Conservation (phyloP, 75 land plant species). For the Pinus albicaulis region DNA sequence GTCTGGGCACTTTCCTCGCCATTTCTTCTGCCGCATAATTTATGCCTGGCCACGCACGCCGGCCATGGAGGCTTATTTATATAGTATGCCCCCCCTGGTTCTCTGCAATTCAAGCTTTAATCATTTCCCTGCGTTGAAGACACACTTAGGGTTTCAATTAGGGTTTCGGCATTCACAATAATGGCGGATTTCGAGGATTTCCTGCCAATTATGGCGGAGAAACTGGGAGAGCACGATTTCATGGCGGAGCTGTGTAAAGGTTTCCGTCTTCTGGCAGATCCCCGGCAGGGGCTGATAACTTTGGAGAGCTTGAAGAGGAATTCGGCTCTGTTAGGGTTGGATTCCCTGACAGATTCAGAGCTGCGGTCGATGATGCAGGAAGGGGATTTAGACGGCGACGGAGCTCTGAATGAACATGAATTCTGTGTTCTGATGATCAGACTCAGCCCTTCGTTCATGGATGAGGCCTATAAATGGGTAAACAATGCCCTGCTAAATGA, state of each 20-base stretch:
- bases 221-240: conserved; percentile 58
- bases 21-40: too few relatives aligned
- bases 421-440: conserved; percentile 52
- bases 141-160: too few relatives aligned
- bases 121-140: too few relatives aligned
- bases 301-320: conserved; percentile 66
- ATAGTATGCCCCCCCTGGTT: too few relatives aligned
- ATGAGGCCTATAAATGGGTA: conserved; percentile 15
- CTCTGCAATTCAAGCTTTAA: too few relatives aligned
- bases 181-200: conserved; percentile 48
- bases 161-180: background rate
- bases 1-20: too few relatives aligned
- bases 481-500: background rate
- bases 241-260: conserved; percentile 76
- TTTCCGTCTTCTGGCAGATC: conserved; percentile 53
- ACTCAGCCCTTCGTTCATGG: conserved; percentile 29
- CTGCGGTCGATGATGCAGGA: conserved; percentile 54
- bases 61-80: too few relatives aligned
- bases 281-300: conserved; percentile 45
- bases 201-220: conserved; percentile 71
- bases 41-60: too few relatives aligned
- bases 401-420: conserved; percentile 47
- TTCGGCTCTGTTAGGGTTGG: conserved; percentile 39
- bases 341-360: conserved; percentile 52
- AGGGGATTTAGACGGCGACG: conserved; percentile 63